Evolutionary conservation across 257 asterid species (phyloP).

Genomic region (Forsythia viridissima): DNA sequence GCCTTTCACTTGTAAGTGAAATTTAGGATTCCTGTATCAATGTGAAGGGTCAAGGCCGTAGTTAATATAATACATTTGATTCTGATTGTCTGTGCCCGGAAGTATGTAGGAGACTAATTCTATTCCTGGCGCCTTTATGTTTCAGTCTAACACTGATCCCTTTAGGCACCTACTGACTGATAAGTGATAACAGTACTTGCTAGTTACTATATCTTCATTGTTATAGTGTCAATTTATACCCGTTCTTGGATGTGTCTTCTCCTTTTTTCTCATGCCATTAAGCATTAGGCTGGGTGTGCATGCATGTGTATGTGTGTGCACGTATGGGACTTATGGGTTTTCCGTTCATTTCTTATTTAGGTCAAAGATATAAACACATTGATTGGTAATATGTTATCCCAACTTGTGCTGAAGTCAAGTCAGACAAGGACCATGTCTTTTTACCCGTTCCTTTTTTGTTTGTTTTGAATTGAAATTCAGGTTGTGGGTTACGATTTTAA

Average conservation of each 20-base stretch:
- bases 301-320: too few relatives aligned
- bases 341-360: too few relatives aligned
- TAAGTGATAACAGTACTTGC: neutral
- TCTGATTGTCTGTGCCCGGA: neutral
- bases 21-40: neutral
- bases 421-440: neutral
- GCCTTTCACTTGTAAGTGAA: neutral
- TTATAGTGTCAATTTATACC: too few relatives aligned
- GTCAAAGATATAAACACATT: neutral
- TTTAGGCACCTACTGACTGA: neutral
- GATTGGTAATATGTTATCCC: neutral
- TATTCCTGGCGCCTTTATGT: neutral
- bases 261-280: too few relatives aligned
- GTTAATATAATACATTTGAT: neutral
- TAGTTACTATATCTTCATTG: neutral
- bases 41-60: neutral
- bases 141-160: neutral
- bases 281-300: too few relatives aligned
- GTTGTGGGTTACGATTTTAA: conserved; percentile 90
- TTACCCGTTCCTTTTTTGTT: neutral
- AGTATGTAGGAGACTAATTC: neutral
- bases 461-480: conserved; percentile 35
- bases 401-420: neutral
- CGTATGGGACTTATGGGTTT: too few relatives aligned
- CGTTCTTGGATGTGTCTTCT: too few relatives aligned